Conservation (phyloP, 2,329 filamentous ascomycete genomes). For the Coniochaeta pulveracea region DNA sequence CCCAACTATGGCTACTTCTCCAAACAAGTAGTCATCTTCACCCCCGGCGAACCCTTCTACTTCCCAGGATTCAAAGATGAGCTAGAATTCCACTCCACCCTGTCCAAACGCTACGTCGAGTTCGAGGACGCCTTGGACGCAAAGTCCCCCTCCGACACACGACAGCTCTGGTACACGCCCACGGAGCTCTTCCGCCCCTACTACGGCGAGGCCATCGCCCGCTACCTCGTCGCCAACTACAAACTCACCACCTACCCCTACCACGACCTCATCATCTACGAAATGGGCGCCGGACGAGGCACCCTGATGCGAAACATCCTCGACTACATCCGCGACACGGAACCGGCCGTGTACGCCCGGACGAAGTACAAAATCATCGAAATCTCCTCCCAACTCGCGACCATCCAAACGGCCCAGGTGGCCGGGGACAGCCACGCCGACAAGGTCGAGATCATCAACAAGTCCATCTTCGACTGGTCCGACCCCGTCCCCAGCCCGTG, state of each 20-base stretch:
- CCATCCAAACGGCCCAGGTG: constrained; percentile 63
- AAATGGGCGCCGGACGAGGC: constrained; percentile 95
- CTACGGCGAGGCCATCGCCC: constrained; percentile 94
- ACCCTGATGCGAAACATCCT: constrained; percentile 97
- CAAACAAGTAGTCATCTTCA: constrained; percentile 94
- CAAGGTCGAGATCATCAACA: constrained; percentile 91
- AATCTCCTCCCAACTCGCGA: constrained; percentile 74
- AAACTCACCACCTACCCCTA: constrained; percentile 89
- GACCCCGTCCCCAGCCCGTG: constrained; percentile 81
- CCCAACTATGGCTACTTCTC: constrained; percentile 93
- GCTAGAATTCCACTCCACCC: constrained; percentile 65
- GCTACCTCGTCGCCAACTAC: constrained; percentile 93
- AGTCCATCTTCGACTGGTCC: constrained; percentile 90
- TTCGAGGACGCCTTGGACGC: constrained; percentile 85
- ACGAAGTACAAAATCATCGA: constrained; percentile 95
- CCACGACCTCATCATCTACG: constrained; percentile 94
- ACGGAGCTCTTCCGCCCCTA: constrained; percentile 94
- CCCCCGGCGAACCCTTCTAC: constrained; percentile 80
- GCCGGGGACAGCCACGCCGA: constrained; percentile 59
- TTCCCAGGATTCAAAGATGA: constrained; percentile 77
- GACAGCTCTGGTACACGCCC: constrained; percentile 96
- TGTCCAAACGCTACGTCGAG: constrained; percentile 71
- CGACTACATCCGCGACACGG: constrained; percentile 83
- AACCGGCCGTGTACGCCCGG: constrained; percentile 85
- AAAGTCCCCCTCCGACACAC: constrained; percentile 56